Evolutionary conservation across 331 rosid species (phyloP), one percentile per base, ranked within the genome.

Genomic region (Ulmus americana): DNA sequence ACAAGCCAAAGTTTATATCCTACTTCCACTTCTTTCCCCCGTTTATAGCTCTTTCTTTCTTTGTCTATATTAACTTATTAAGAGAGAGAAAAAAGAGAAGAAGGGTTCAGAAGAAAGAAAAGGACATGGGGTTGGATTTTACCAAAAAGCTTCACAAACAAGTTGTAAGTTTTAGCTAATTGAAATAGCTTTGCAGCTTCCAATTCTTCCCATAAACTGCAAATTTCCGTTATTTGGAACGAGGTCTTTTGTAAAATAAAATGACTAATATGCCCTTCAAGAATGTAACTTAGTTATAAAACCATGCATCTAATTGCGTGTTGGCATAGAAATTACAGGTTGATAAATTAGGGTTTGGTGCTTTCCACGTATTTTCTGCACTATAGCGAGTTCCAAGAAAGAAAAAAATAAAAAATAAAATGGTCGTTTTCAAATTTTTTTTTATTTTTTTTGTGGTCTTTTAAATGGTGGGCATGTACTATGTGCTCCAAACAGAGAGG

Each of bases 11-110:
- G 46, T 69, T 39, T 74, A 64, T 75, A 68, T 70, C 66, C 69
- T 68, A 18, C 71, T 77, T 74, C 65, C 66, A 74, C 78, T 70
- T 74, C 71, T 70, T 68, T 74, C 64, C 66, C 58, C 56, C 73
- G 79, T 79, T 75, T 83, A 77, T 90, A 76, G 80, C 84, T 76
- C 74, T 83, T 81, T 56, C 78, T 83, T 64, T 74, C 74, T 79
- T 76, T 79, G 80, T 71, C 48, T 14, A 69, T 14, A 28, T 10
- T 28, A 1, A 10, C 5, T 8, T 45, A 2, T 7, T 1, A 8
- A 63, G 41, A 16, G 6, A 73, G 39, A 42, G 59, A 65, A 63
- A 62, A 61, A 57, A 74, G 67, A 68, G 74, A 55, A 51, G 63
- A 70, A 39, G 12, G 57, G 55, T 11, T 62, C 39, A 48, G 56